Conservation (phyloP, 1,139 yeast species). For the Candida glucosophila region DNA sequence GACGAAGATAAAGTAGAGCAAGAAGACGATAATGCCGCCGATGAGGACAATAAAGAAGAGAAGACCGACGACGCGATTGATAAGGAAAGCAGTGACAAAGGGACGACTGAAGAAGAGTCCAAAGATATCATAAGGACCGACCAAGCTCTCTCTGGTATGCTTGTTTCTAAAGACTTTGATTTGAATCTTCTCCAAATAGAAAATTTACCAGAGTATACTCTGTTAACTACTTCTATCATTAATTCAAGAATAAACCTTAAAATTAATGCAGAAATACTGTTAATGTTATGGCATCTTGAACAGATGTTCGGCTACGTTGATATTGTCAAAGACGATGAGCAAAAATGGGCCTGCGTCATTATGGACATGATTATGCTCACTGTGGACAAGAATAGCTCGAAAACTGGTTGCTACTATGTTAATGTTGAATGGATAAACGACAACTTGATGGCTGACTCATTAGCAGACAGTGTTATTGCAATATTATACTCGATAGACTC, state of each 20-base stretch:
- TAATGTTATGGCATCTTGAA: slow-evolving; percentile 80
- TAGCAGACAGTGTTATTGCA: slow-evolving; percentile 91
- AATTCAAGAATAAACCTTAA: slow-evolving; percentile 72
- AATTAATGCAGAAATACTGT: slow-evolving; percentile 73
- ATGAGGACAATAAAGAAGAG: slow-evolving; percentile 7
- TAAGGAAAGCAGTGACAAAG: slow-evolving; percentile 12
- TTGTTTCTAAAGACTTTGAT: slow-evolving; percentile 88
- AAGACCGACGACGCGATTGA: slow-evolving; percentile 8
- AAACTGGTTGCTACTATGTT: slow-evolving; percentile 26
- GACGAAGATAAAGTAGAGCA: slow-evolving; percentile 9
- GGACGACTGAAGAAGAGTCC: slow-evolving; percentile 7
- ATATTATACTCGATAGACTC: slow-evolving; percentile 87
- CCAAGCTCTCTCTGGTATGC: slow-evolving; percentile 68
- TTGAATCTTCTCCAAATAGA: slow-evolving; percentile 72
- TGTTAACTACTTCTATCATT: slow-evolving; percentile 76
- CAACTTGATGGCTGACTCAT: slow-evolving; percentile 72
- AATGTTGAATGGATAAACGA: slow-evolving; percentile 90
- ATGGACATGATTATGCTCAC: slow-evolving; percentile 38
- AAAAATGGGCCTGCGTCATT: slow-evolving; percentile 42
- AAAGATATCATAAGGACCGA: slow-evolving; percentile 18
- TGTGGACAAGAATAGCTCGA: slow-evolving; percentile 36
- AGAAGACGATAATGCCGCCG: too few species aligned
- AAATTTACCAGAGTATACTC: slow-evolving; percentile 85
- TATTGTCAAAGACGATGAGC: slow-evolving; percentile 52
- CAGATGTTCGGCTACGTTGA: slow-evolving; percentile 92